phyloP scores from a whole-genome alignment of 148 eudicot genomes.

The Rhododendron molle region DNA sequence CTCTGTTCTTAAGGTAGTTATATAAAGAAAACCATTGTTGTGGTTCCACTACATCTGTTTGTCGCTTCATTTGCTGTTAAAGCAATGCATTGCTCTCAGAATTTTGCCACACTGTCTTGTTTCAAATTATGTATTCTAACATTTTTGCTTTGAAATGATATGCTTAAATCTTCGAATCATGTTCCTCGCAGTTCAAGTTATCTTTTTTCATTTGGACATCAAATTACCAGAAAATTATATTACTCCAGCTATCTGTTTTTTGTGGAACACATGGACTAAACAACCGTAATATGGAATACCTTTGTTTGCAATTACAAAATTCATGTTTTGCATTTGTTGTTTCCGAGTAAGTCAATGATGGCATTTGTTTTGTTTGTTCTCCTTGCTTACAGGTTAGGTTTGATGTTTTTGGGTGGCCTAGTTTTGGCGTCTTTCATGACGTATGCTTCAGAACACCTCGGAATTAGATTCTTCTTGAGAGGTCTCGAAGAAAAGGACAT shows the following conservation, averaged over 20 bases:
- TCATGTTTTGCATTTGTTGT: neutral
- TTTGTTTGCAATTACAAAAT: neutral
- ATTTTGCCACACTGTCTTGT: neutral
- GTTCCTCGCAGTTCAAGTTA: neutral
- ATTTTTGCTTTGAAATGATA: neutral
- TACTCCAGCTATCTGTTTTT: neutral
- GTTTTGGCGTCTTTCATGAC: constrained; percentile 86
- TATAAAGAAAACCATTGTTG: neutral
- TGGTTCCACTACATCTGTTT: neutral
- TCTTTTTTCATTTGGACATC: neutral
- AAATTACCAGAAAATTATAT: neutral
- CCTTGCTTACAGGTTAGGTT: constrained; percentile 58
- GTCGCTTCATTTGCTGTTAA: neutral
- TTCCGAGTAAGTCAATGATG: neutral
- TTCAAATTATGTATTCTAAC: neutral
- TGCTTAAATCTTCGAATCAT: neutral
- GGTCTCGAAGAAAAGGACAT: constrained; percentile 68
- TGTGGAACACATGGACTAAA: neutral
- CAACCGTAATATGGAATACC: neutral
- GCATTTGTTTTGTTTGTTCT: constrained; percentile 4
- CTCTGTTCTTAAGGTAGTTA: constrained; percentile 78
- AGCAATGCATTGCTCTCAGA: neutral
- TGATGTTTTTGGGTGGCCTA: constrained; percentile 83
- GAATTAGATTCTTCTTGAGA: constrained; percentile 60
- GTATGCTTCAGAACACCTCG: constrained; percentile 85